These are phyloP conservation scores for Bonia amplexicaulis DNA, from an alignment of 176 grass and related monocot species.

Conservation along the genomic window DNA sequence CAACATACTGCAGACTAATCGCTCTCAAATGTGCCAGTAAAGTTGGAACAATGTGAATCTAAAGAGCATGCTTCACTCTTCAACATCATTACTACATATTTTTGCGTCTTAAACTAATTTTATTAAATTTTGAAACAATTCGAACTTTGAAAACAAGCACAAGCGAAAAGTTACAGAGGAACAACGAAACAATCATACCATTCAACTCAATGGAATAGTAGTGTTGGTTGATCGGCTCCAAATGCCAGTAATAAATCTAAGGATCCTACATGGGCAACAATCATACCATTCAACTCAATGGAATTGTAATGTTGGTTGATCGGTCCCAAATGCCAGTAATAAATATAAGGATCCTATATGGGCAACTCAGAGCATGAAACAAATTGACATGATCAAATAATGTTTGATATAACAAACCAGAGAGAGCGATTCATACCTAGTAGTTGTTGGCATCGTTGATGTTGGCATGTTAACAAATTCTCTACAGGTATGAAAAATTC, in stretches of 20 bases:
- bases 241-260: too few relatives aligned
- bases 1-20: not conserved
- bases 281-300: too few relatives aligned
- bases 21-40: too few relatives aligned
- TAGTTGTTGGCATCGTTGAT: slow-evolving; percentile 41
- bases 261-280: too few relatives aligned
- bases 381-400: not conserved
- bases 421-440: not conserved
- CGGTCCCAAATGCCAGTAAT: too few relatives aligned
- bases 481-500: too few relatives aligned
- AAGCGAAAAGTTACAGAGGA: not conserved
- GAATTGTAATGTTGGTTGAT: too few relatives aligned
- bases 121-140: not conserved
- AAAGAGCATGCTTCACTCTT: not conserved
- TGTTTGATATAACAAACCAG: not conserved
- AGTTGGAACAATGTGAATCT: not conserved
- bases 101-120: not conserved
- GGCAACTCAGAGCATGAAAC: not conserved
- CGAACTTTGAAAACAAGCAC: not conserved
- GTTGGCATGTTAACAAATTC: too few relatives aligned
- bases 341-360: not conserved
- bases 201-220: too few relatives aligned
- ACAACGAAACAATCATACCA: not conserved
- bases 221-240: too few relatives aligned
- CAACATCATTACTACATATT: not conserved